Percentiles rank a stretch among this genome's conserved stretches.
Conservation (phyloP, 1,284 basidiomycete genomes). For the Polyporus tsugae region DNA sequence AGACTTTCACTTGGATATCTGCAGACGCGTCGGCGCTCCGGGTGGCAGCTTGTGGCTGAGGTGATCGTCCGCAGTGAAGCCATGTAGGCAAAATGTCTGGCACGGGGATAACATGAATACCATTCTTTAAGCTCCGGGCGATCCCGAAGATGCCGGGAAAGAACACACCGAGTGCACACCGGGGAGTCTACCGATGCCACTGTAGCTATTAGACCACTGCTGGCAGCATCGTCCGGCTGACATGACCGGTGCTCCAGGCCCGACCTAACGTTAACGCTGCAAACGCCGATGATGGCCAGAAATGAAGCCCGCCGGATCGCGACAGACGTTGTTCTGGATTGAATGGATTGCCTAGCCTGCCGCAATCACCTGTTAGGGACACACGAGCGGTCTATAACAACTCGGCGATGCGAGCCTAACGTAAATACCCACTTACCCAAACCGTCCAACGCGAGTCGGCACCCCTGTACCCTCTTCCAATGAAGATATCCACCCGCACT, state of each 20-base stretch:
- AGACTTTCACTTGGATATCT: neutral
- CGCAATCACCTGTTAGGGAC: neutral
- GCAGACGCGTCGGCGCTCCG: neutral
- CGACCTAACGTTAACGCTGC: neutral
- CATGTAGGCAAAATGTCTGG: neutral
- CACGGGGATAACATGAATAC: neutral
- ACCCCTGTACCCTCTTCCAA: neutral
- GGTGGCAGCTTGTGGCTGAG: neutral
- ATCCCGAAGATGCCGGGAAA: neutral
- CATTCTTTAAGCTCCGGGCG: neutral
- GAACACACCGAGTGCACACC: neutral
- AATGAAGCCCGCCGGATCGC: neutral
- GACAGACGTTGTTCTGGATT: neutral
- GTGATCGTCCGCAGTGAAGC: neutral
- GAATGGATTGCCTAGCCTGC: neutral
- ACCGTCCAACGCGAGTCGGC: neutral
- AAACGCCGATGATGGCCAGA: neutral
- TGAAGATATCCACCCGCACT: neutral
- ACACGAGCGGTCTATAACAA: neutral
- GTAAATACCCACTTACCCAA: neutral
- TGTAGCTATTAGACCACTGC: too few species aligned
- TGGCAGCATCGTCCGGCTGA: neutral
- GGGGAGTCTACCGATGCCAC: neutral
- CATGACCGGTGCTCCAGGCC: neutral
- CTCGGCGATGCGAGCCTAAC: neutral